phyloP scores from a whole-genome alignment of 2,329 filamentous ascomycete genomes.

The Graphilbum sp. region DNA sequence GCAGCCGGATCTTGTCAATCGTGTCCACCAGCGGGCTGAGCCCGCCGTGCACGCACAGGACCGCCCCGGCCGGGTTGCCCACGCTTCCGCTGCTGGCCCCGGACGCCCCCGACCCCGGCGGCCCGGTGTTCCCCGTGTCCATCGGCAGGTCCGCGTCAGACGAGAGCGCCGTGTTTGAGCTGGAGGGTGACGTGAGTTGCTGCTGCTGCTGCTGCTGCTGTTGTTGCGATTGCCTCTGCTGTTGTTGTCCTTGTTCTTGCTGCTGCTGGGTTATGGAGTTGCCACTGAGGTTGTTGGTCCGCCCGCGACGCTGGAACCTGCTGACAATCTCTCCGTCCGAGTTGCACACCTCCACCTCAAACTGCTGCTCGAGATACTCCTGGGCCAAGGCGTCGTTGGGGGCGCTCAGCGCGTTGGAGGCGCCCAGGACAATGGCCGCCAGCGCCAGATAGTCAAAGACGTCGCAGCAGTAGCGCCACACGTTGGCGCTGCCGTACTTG shows the following conservation, averaged over 20 bases:
- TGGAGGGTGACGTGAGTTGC: slow-evolving; percentile 5
- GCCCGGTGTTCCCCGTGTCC: slow-evolving; percentile 27
- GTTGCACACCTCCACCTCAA: slow-evolving; percentile 88
- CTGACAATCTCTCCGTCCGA: slow-evolving; percentile 65
- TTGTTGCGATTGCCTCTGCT: slow-evolving; percentile 3
- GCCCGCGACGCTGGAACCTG: slow-evolving; percentile 37
- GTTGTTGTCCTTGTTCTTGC: neutral
- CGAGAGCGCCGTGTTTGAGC: neutral
- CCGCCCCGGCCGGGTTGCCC: slow-evolving; percentile 60
- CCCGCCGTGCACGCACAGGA: slow-evolving; percentile 91
- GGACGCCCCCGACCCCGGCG: slow-evolving; percentile 66
- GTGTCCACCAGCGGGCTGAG: slow-evolving; percentile 81
- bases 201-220: slow-evolving; percentile 9
- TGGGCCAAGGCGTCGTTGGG: slow-evolving; percentile 29
- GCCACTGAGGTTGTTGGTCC: slow-evolving; percentile 16
- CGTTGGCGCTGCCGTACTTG: slow-evolving; percentile 92
- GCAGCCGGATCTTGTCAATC: slow-evolving; percentile 85
- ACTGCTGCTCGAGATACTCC: slow-evolving; percentile 47
- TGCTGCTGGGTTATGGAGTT: slow-evolving; percentile 12
- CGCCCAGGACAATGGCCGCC: slow-evolving; percentile 73
- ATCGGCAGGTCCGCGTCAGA: neutral
- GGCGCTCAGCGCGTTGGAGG: slow-evolving; percentile 44
- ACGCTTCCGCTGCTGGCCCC: slow-evolving; percentile 47
- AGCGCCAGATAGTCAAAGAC: slow-evolving; percentile 94
- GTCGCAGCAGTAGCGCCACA: slow-evolving; percentile 95